Conservation (phyloP, 441 rosid species). For the Iberis amara region DNA sequence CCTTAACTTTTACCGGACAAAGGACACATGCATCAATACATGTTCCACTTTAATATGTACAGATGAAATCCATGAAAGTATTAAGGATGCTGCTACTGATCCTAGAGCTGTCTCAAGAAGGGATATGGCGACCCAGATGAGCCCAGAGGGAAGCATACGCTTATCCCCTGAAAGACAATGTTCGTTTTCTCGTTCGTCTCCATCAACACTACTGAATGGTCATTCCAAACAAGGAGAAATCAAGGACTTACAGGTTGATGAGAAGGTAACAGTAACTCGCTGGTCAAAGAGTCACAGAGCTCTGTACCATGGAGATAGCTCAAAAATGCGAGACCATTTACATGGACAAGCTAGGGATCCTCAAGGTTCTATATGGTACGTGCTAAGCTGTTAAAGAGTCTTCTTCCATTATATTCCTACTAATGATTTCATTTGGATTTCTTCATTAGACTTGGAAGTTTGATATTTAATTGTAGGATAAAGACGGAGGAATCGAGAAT, state of each 20-base stretch:
- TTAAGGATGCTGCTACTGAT: slow-evolving; percentile 57
- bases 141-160: slow-evolving; percentile 64
- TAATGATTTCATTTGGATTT: not conserved
- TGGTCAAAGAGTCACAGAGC: slow-evolving; percentile 77
- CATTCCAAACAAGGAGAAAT: slow-evolving; percentile 50
- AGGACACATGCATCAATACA: not conserved
- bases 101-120: slow-evolving; percentile 67
- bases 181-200: slow-evolving; percentile 51
- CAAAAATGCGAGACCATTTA: slow-evolving; percentile 63
- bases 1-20: not conserved
- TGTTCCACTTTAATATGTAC: not conserved
- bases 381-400: not conserved
- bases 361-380: slow-evolving; percentile 48
- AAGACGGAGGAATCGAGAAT: slow-evolving; percentile 86
- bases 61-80: slow-evolving; percentile 33
- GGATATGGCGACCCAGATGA: slow-evolving; percentile 96
- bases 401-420: not conserved
- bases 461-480: slow-evolving; percentile 37
- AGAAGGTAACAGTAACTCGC: slow-evolving; percentile 69
- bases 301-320: slow-evolving; percentile 50
- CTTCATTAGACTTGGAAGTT: slow-evolving; percentile 10
- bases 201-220: slow-evolving; percentile 43
- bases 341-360: slow-evolving; percentile 48
- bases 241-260: slow-evolving; percentile 89
- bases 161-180: slow-evolving; percentile 54